phyloP scores from a whole-genome alignment of 176 grass and related monocot genomes.

The Raddia distichophylla region DNA sequence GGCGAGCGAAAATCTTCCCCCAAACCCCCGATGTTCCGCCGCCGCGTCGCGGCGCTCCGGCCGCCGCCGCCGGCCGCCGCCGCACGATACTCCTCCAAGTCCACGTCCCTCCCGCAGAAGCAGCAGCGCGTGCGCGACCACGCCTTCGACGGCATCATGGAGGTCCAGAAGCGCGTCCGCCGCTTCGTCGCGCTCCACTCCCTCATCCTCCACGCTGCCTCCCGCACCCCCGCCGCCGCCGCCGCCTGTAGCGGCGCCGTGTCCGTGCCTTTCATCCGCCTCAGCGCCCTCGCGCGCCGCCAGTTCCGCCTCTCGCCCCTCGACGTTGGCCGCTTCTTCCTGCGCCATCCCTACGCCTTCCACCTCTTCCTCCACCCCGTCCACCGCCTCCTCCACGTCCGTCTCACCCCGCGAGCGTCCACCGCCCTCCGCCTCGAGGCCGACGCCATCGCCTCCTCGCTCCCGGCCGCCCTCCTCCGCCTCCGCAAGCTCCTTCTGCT shows the following conservation, averaged over 20 bases:
- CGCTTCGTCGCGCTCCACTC: slow-evolving; percentile 58
- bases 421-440: slow-evolving; percentile 50
- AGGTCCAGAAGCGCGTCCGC: slow-evolving; percentile 80
- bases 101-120: slow-evolving; percentile 55
- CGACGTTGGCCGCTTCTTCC: slow-evolving; percentile 67
- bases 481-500: slow-evolving; percentile 84
- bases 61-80: neutral
- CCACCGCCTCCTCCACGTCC: slow-evolving; percentile 75
- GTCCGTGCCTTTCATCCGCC: slow-evolving; percentile 61
- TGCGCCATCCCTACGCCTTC: slow-evolving; percentile 82
- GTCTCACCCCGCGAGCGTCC: slow-evolving; percentile 72
- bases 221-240: slow-evolving; percentile 31
- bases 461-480: slow-evolving; percentile 52
- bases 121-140: slow-evolving; percentile 58
- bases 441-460: slow-evolving; percentile 42
- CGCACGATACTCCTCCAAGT: slow-evolving; percentile 37
- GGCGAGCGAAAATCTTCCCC: neutral
- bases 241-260: slow-evolving; percentile 25
- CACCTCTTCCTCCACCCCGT: slow-evolving; percentile 94
- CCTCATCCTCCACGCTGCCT: slow-evolving; percentile 58
- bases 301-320: slow-evolving; percentile 56
- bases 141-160: slow-evolving; percentile 56
- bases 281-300: slow-evolving; percentile 69
- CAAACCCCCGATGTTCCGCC: neutral
- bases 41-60: neutral